phyloP scores from a whole-genome alignment of 257 asterid genomes.

The Coffea eugenioides region DNA sequence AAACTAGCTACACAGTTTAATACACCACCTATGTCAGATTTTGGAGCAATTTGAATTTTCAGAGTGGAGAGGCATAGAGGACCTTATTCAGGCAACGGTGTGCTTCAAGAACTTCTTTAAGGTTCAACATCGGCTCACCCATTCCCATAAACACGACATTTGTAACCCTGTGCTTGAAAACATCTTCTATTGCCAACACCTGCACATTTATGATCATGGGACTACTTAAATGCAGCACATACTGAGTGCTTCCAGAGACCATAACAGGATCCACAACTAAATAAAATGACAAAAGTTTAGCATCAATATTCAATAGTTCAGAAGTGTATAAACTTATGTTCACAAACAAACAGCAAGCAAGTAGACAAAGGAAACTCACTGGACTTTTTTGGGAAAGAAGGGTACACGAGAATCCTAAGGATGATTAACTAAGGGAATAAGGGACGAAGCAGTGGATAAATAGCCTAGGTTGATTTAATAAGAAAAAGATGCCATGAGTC shows the following conservation, averaged over 20 bases:
- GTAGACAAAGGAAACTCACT: not conserved
- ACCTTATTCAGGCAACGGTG: slow-evolving; percentile 96
- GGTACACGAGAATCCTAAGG: too few relatives aligned
- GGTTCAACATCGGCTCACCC: slow-evolving; percentile 98
- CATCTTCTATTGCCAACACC: slow-evolving; percentile 92
- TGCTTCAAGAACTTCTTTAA: slow-evolving; percentile 93
- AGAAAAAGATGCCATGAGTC: not conserved
- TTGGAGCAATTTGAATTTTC: not conserved
- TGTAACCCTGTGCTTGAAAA: slow-evolving; percentile 81
- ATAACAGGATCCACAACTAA: not conserved
- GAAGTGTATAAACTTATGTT: not conserved
- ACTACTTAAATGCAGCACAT: slow-evolving; percentile 8
- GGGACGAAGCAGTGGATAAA: not conserved
- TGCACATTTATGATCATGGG: slow-evolving; percentile 30
- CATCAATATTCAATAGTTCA: not conserved
- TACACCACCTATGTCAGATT: too few relatives aligned
- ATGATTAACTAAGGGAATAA: too few relatives aligned
- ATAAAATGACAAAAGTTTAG: not conserved
- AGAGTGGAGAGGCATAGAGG: slow-evolving; percentile 4
- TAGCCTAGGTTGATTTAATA: not conserved
- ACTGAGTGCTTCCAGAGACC: not conserved
- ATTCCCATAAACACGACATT: slow-evolving; percentile 98
- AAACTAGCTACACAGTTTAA: not conserved
- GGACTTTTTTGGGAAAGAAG: not conserved
- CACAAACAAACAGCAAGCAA: not conserved